Conservation (phyloP, 2,329 filamentous ascomycete genomes). For the Ophiocordyceps robertsii region DNA sequence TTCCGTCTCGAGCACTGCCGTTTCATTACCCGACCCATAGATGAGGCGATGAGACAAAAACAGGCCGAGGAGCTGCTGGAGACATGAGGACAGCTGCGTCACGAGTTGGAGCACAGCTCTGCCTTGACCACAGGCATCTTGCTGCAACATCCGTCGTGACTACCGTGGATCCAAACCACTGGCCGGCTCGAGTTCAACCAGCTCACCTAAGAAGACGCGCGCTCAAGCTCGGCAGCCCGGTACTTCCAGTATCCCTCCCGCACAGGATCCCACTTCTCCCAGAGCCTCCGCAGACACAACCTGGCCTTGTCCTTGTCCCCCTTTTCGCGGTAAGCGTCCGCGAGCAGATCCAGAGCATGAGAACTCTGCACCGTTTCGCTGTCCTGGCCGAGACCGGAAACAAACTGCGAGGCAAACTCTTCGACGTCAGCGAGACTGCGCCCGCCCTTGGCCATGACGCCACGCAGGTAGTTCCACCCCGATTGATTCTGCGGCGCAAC, state of each 20-base stretch:
- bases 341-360: constrained; percentile 58
- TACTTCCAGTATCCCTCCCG: constrained; percentile 86
- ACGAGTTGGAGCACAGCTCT: too few relatives aligned
- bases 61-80: too few relatives aligned
- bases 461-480: constrained; percentile 83
- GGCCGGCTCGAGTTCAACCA: background rate
- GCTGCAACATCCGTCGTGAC: background rate
- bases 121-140: too few relatives aligned
- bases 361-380: constrained; percentile 44
- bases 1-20: too few relatives aligned
- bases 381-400: constrained; percentile 30
- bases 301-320: constrained; percentile 49
- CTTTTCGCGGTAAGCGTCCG: constrained; percentile 49
- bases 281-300: constrained; percentile 58
- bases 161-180: background rate
- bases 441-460: constrained; percentile 55
- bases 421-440: constrained; percentile 30
- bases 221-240: constrained; percentile 14
- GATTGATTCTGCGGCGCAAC: constrained; percentile 88
- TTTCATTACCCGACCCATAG: too few relatives aligned
- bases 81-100: too few relatives aligned
- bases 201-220: background rate
- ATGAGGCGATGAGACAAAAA: too few relatives aligned
- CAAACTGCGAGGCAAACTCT: constrained; percentile 37
- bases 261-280: constrained; percentile 81